A percentile compares a stretch with the other conserved stretches of the same genome.
Evolutionary conservation across 1,284 basidiomycete species (phyloP).

Genomic region (Anthracocystis setariae): DNA sequence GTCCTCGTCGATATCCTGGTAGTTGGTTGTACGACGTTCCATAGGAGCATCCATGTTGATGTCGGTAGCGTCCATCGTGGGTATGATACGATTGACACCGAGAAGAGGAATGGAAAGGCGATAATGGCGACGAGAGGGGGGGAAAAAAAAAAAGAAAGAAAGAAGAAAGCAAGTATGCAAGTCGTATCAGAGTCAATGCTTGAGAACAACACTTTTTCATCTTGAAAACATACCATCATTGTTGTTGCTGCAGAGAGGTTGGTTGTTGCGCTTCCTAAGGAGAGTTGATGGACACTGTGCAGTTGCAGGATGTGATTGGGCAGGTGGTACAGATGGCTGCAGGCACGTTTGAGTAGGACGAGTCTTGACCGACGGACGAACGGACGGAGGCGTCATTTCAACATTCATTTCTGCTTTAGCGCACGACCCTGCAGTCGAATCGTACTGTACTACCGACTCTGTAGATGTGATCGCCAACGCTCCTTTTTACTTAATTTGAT

Average conservation of each 20-base stretch:
- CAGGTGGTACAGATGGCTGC: slow-evolving; percentile 19
- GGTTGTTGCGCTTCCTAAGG: not conserved
- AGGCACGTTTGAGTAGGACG: slow-evolving; percentile 15
- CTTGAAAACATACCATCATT: slow-evolving; percentile 13
- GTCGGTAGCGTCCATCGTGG: slow-evolving; percentile 23
- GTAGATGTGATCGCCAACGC: too few relatives aligned
- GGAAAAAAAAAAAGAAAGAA: not conserved
- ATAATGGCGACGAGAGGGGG: not conserved
- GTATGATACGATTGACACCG: too few relatives aligned
- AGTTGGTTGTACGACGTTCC: slow-evolving; percentile 30
- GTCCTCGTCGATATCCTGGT: slow-evolving; percentile 47
- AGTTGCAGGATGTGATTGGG: not conserved
- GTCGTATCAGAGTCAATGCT: slow-evolving; percentile 6
- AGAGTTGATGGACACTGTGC: not conserved
- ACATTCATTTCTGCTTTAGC: too few relatives aligned
- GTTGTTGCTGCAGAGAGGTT: not conserved
- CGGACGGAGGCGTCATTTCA: too few relatives aligned
- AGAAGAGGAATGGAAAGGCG: too few relatives aligned
- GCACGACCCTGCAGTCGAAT: too few relatives aligned
- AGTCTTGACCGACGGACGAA: not conserved
- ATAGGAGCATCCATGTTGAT: slow-evolving; percentile 8
- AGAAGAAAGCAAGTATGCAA: not conserved
- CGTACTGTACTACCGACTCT: too few relatives aligned
- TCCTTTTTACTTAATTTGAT: too few relatives aligned
- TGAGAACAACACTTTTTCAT: slow-evolving; percentile 19